phyloP scores from a whole-genome alignment of 768 basidiomycete species.

The Xanthoconium purpureum region DNA sequence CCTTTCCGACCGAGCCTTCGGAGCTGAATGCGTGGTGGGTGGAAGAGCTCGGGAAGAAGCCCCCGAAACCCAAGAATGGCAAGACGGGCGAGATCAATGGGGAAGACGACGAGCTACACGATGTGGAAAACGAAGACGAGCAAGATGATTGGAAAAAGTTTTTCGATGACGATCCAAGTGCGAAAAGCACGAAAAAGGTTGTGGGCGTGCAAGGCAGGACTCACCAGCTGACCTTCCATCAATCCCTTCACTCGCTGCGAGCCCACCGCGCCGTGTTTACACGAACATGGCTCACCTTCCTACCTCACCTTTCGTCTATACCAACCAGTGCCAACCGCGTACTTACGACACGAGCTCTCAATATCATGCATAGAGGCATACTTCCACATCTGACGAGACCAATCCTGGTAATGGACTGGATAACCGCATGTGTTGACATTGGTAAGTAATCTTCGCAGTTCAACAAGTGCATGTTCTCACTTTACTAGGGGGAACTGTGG shows the following conservation, averaged over 20 bases:
- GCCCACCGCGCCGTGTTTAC: constrained; percentile 83
- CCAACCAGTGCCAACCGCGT: constrained; percentile 30
- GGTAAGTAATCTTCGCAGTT: constrained; percentile 42
- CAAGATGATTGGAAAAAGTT: constrained; percentile 74
- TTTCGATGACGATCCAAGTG: constrained; percentile 62
- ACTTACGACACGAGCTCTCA: constrained; percentile 57
- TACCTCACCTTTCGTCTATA: constrained; percentile 54
- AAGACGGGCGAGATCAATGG: constrained; percentile 40
- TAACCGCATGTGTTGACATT: constrained; percentile 76
- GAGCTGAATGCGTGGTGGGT: constrained; percentile 84
- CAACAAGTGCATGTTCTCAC: not conserved
- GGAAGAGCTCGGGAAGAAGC: constrained; percentile 57
- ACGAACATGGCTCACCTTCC: constrained; percentile 70
- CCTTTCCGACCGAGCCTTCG: constrained; percentile 66
- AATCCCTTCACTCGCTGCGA: constrained; percentile 70
- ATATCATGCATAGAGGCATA: constrained; percentile 79
- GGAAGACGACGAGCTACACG: constrained; percentile 31
- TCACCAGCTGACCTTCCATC: constrained; percentile 68
- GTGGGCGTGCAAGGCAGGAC: constrained; percentile 44
- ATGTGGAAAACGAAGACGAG: constrained; percentile 42
- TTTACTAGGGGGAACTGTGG: constrained; percentile 70
- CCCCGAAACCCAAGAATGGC: constrained; percentile 46
- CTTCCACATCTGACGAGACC: constrained; percentile 80
- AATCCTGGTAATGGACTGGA: constrained; percentile 88
- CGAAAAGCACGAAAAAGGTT: constrained; percentile 35